Conservation (phyloP, 495 filamentous ascomycete species). For the Aspergillus nanangensis region DNA sequence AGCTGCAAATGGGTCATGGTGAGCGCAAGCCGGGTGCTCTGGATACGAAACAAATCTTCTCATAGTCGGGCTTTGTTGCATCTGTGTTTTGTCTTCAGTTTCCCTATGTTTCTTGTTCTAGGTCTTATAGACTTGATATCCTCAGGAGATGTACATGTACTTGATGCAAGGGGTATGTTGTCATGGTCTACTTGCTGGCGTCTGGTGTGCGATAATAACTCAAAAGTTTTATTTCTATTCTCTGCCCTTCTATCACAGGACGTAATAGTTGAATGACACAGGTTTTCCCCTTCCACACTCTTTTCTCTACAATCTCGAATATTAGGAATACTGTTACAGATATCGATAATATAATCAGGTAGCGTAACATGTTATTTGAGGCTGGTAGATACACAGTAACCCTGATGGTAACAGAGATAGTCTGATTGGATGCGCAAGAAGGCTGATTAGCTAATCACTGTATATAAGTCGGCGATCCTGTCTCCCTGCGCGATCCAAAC, state of each 20-base stretch:
- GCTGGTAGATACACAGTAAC: no score
- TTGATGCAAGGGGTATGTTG: conserved; percentile 32
- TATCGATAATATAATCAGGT: no score
- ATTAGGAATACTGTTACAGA: no score
- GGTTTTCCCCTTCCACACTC: no score
- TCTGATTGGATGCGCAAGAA: no score
- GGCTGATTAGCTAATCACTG: no score
- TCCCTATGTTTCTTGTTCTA: conserved; percentile 15
- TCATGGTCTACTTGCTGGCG: conserved; percentile 32
- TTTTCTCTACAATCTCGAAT: no score
- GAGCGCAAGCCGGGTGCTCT: conserved; percentile 62
- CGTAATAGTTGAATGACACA: no score
- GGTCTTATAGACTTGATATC: conserved; percentile 30
- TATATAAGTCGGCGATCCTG: no score
- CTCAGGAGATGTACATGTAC: conserved; percentile 36
- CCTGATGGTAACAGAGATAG: no score
- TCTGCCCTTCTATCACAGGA: no score
- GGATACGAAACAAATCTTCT: conserved; percentile 79
- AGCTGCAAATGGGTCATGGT: conserved; percentile 69
- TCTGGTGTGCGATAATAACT: conserved; percentile 28
- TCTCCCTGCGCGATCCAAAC: not conserved
- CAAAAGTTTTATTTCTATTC: conserved; percentile 10
- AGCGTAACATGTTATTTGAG: no score
- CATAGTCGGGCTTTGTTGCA: conserved; percentile 37
- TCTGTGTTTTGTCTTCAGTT: conserved; percentile 18